Base-by-base conservation (phyloP, 495 filamentous ascomycete genomes). In the Chaetomium fimeti region DNA sequence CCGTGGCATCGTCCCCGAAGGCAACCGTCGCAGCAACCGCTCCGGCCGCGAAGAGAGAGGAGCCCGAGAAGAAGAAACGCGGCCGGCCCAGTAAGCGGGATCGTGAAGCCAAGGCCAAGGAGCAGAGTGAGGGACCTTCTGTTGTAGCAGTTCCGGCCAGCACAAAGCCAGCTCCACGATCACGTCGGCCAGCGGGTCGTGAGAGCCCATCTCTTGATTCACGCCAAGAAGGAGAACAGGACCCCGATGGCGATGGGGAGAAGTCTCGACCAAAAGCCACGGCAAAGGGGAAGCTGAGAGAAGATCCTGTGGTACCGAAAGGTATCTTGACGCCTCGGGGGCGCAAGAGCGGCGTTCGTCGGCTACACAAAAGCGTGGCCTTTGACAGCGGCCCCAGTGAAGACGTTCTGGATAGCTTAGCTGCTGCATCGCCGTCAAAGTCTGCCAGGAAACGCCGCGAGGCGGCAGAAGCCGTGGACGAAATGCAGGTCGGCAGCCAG, bases 281-380 rank as follows among this genome's bases (percentile, higher is more conserved):
- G 36, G 29, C 61, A 38, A 58, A 40, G 9, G 40, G 27, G 47
- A 61, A 20, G 20, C 22, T 49, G 52, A 57, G 24, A 25, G n/a
- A 51, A 20, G 68, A 66, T n/a, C 16, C 54, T 9, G 64, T 66
- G 8, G 38, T 76, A 28, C 66, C 57, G 20, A 79, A 78, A 47
- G 75, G 79, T 13, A 82, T 82, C 47, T 58, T 80, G 47, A 72
- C 75, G 1, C 80, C 78, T 0, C 67, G 60, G 24, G 77, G 76
- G 69, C 68, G 67, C 45, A 73, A 64, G 61, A 28, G 45, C 22
- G 57, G 38, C 38, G 42, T 16, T 9, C 29, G 68, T 48, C 67
- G 68, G 27, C 64, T 68, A 24, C 68, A 53, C 25, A 82, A 81
- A 65, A 80, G 64, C 49, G 80, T 81, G 18, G 73, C 72, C 0